Conservation (phyloP, 116 monocot genomes). For the Dioscorea cayenensis region DNA sequence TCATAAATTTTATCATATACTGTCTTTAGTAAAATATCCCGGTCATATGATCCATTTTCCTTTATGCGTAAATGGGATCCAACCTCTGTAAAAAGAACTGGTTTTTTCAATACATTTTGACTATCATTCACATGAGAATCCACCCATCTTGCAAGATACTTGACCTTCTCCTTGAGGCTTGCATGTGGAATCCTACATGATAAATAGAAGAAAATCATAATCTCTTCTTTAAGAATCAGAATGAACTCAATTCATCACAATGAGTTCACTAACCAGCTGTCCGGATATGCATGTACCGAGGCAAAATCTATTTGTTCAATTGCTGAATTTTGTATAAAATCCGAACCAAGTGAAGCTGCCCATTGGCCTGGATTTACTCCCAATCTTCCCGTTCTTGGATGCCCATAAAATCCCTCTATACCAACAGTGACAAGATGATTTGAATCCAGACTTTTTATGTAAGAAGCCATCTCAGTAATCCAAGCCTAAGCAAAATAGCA, state of each 20-base stretch:
- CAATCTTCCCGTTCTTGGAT: conserved; percentile 35
- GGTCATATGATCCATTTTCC: conserved; percentile 44
- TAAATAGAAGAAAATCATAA: conserved; percentile 1
- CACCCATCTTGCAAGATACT: conserved; percentile 71
- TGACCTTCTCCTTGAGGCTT: conserved; percentile 43
- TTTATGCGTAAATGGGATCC: conserved; percentile 32
- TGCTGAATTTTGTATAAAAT: conserved; percentile 82
- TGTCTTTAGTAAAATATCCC: conserved; percentile 56
- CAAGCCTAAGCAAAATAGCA: conserved; percentile 42
- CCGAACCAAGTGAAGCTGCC: conserved; percentile 77
- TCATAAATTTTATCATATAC: conserved; percentile 80
- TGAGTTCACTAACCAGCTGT: conserved; percentile 54
- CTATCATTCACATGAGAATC: conserved; percentile 81
- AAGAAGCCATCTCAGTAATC: conserved; percentile 82
- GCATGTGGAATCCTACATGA: conserved; percentile 67
- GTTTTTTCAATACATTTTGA: conserved; percentile 68
- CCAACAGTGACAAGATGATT: conserved; percentile 87
- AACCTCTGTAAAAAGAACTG: conserved; percentile 76
- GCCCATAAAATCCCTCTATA: conserved; percentile 83
- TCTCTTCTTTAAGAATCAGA: too few species aligned
- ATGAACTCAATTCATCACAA: not conserved
- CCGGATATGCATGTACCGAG: conserved; percentile 95
- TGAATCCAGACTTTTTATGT: conserved; percentile 61
- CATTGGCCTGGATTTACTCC: conserved; percentile 74
- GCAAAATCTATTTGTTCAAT: conserved; percentile 70